Conservation (phyloP, 148 eudicot species). For the Mesembryanthemum crystallinum region DNA sequence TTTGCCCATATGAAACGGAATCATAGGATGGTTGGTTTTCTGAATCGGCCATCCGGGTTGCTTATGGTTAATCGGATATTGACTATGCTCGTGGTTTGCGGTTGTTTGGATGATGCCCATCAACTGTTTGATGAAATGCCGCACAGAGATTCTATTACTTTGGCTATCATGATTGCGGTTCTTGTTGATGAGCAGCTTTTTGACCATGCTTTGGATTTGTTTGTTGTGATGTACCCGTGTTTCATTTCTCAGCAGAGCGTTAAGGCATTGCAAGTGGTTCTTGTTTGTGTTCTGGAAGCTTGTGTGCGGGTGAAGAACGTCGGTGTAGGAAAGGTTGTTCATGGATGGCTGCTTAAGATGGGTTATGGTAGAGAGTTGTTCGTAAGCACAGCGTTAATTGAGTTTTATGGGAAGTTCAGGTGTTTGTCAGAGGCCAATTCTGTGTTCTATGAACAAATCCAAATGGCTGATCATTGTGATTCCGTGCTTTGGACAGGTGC, state of each 20-base stretch:
- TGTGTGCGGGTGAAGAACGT: constrained; percentile 42
- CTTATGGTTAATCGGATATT: constrained; percentile 44
- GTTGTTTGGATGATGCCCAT: constrained; percentile 48
- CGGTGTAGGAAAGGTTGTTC: constrained; percentile 58
- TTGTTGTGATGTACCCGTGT: constrained; percentile 34
- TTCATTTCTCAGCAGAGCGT: constrained; percentile 7
- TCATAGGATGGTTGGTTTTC: constrained; percentile 26
- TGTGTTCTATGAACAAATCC: constrained; percentile 39
- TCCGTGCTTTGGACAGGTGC: constrained; percentile 61
- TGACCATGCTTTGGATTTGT: constrained; percentile 41
- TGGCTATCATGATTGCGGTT: constrained; percentile 56
- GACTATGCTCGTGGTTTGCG: constrained; percentile 49
- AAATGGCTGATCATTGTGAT: constrained; percentile 26
- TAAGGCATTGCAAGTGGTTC: constrained; percentile 29
- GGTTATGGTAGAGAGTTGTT: constrained; percentile 41
- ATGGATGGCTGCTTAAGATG: constrained; percentile 59
- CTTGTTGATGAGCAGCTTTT: constrained; percentile 13
- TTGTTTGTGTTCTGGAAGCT: constrained; percentile 63
- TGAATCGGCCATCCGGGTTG: constrained; percentile 32
- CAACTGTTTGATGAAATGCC: constrained; percentile 67
- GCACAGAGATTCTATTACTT: constrained; percentile 46
- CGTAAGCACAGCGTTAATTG: constrained; percentile 47
- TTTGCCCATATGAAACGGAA: constrained; percentile 44
- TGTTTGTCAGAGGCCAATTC: constrained; percentile 39
- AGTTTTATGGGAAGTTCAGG: constrained; percentile 54